A percentile compares a stretch with the other conserved stretches of the same genome.
Evolutionary conservation across 257 asterid species (phyloP).

Genomic region (Nicotiana sylvestris): DNA sequence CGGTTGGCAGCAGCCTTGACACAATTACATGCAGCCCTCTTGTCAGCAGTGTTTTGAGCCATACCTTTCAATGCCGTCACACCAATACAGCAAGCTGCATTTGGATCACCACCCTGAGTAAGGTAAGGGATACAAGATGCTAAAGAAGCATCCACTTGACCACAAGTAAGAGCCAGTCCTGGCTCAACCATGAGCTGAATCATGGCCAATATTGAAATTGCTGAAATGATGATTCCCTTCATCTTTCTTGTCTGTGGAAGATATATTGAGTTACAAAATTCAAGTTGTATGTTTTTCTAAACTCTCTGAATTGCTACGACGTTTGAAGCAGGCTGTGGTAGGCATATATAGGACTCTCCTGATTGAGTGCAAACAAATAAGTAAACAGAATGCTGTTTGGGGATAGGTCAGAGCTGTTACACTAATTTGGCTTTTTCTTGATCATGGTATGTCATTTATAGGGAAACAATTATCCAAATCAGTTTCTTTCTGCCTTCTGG

Average conservation of each 20-base stretch:
- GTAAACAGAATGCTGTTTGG: no score
- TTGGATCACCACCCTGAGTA: constrained; percentile 24
- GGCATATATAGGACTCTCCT: no score
- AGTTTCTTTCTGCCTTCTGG: no score
- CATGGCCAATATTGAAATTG: constrained; percentile 19
- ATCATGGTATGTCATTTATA: no score
- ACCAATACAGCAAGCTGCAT: constrained; percentile 20
- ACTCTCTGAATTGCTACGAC: no score
- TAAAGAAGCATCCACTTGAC: constrained; percentile 30
- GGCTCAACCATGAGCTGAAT: constrained; percentile 10
- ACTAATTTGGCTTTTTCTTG: no score
- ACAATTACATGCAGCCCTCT: constrained; percentile 31
- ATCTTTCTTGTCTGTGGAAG: not conserved
- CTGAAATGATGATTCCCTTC: constrained; percentile 17
- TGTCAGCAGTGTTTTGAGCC: constrained; percentile 20
- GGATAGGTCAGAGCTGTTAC: no score
- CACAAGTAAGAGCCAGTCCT: constrained; percentile 30
- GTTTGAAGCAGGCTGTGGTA: no score
- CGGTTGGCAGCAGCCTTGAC: constrained; percentile 33
- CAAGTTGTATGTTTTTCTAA: no score
- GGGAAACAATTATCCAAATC: no score
- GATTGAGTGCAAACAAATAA: no score
- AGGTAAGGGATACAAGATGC: constrained; percentile 33
- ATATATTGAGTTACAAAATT: not conserved
- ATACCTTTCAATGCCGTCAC: constrained; percentile 22